Evolutionary conservation across 345 rosid species (phyloP).

Genomic region (Alliaria petiolata): DNA sequence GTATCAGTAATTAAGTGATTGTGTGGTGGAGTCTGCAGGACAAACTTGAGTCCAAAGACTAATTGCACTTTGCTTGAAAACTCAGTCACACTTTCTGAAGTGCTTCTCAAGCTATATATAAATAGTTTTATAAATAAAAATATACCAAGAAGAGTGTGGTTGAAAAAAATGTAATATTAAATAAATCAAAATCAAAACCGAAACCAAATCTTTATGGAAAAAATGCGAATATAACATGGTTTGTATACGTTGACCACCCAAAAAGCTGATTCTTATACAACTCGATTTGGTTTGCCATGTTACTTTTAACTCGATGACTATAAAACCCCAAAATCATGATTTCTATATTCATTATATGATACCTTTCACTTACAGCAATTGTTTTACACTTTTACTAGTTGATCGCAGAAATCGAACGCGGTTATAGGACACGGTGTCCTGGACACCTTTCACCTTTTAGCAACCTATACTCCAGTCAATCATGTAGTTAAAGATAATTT

Average conservation of each 20-base stretch:
- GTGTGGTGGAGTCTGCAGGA: slow-evolving; percentile 25
- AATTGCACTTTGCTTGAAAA: slow-evolving; percentile 35
- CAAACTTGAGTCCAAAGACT: slow-evolving; percentile 32
- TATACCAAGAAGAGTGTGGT: neutral
- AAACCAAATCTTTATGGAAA: neutral
- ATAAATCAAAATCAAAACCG: neutral
- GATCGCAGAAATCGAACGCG: neutral
- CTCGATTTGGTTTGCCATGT: slow-evolving; percentile 27
- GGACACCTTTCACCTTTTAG: neutral
- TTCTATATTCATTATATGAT: neutral
- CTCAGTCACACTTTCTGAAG: slow-evolving; percentile 28
- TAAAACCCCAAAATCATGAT: neutral
- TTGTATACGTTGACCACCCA: slow-evolving; percentile 7
- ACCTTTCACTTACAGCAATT: too few relatives aligned
- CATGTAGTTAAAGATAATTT: neutral
- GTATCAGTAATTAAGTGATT: slow-evolving; percentile 7
- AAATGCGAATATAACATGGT: neutral
- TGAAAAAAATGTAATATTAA: neutral
- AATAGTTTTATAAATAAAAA: neutral
- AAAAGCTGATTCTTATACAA: slow-evolving; percentile 8
- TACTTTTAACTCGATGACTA: slow-evolving; percentile 1
- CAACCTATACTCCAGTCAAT: neutral
- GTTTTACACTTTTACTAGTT: neutral
- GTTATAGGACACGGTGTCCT: neutral
- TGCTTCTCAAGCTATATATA: slow-evolving; percentile 30